A percentile compares a stretch with the other conserved stretches of the same genome.
Conservation (phyloP, 2,329 filamentous ascomycete genomes). For the Alternaria triticimaculans region DNA sequence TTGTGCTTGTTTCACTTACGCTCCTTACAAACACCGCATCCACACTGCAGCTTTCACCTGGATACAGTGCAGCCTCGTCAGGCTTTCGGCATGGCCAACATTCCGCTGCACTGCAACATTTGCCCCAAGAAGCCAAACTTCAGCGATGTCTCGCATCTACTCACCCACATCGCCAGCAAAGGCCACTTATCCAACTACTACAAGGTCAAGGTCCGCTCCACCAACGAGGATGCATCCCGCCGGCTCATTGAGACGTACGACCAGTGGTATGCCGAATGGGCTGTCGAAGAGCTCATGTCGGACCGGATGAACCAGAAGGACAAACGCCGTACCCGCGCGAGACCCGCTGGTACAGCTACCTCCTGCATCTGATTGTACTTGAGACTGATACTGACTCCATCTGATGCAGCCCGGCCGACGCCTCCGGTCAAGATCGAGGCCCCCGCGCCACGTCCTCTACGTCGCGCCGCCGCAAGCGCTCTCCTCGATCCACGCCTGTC, state of each 20-base stretch:
- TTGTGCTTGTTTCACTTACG: slow-evolving; percentile 29
- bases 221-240: slow-evolving; percentile 70
- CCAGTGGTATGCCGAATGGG: slow-evolving; percentile 76
- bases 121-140: slow-evolving; percentile 82
- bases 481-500: slow-evolving; percentile 47
- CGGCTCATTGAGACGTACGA: slow-evolving; percentile 72
- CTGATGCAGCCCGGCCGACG: slow-evolving; percentile 30
- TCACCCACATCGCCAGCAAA: slow-evolving; percentile 92
- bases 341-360: slow-evolving; percentile 36
- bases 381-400: slow-evolving; percentile 27
- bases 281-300: slow-evolving; percentile 75
- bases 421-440: slow-evolving; percentile 34
- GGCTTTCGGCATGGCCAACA: slow-evolving; percentile 52
- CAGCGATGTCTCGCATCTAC: slow-evolving; percentile 87
- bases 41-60: slow-evolving; percentile 8
- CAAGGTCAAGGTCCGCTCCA: slow-evolving; percentile 76
- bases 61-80: slow-evolving; percentile 2
- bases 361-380: background rate
- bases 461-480: slow-evolving; percentile 30
- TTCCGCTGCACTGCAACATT: slow-evolving; percentile 80
- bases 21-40: slow-evolving; percentile 29
- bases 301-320: slow-evolving; percentile 81
- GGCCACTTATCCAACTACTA: slow-evolving; percentile 87
- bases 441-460: slow-evolving; percentile 31
- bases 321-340: slow-evolving; percentile 62